Evolutionary conservation across 495 filamentous ascomycete species (phyloP).

Genomic region (Trichoderma orchidacearum): DNA sequence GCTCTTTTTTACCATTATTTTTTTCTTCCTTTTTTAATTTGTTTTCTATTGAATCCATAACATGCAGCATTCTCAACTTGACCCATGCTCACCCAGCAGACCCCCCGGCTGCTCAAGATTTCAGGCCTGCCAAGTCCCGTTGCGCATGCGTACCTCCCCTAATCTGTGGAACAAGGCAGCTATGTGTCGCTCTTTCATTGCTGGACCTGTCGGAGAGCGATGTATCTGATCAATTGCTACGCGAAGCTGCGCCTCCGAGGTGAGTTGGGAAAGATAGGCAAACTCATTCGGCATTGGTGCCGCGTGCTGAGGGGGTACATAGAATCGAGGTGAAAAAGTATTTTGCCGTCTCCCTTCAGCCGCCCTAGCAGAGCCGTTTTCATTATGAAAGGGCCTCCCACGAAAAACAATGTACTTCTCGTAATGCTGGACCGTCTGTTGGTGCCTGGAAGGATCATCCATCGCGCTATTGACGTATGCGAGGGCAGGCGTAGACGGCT

Average conservation of each 20-base stretch:
- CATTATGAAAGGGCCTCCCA: no score
- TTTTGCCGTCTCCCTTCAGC: no score
- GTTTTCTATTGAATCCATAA: no score
- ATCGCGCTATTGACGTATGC: not conserved
- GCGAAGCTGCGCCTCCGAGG: not conserved
- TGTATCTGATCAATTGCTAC: not conserved
- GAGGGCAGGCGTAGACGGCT: not conserved
- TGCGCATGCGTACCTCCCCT: not conserved
- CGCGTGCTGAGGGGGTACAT: not conserved
- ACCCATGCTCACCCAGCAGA: not conserved
- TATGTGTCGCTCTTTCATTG: not conserved
- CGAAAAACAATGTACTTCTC: not conserved
- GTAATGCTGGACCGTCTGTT: not conserved
- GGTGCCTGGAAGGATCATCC: not conserved
- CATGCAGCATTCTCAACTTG: no score
- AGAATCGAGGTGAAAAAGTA: no score
- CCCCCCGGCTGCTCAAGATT: not conserved
- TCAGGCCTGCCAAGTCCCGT: not conserved
- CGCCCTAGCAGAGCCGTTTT: no score
- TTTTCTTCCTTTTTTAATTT: no score
- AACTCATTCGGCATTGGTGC: not conserved
- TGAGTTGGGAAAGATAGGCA: not conserved
- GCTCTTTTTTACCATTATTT: no score
- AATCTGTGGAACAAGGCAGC: not conserved
- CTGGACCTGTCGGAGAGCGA: not conserved